phyloP scores from a whole-genome alignment of 352 stramenopile species.

The Phytophthora kernoviae region DNA sequence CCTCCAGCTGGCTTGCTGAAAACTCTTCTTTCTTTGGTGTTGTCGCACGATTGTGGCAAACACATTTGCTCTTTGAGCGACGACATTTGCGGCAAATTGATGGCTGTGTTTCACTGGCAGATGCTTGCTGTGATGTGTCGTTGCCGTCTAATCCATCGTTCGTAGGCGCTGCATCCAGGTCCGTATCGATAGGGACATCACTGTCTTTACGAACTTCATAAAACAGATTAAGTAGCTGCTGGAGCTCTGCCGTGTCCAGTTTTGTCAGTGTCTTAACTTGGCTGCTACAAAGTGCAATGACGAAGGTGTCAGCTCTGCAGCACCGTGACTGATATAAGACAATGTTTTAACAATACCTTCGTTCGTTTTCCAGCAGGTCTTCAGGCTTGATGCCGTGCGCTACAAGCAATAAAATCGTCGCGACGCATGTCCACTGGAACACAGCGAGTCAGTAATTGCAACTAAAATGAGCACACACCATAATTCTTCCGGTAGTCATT shows the following conservation, averaged over 20 bases:
- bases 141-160: constrained; percentile 16
- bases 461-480: neutral
- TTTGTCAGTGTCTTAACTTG: constrained; percentile 57
- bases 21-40: constrained; percentile 39
- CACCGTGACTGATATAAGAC: neutral
- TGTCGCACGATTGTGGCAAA: constrained; percentile 42
- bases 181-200: constrained; percentile 64
- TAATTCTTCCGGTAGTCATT: neutral
- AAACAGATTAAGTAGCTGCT: constrained; percentile 73
- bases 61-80: constrained; percentile 60
- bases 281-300: constrained; percentile 22
- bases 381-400: constrained; percentile 52
- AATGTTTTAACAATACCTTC: constrained; percentile 37
- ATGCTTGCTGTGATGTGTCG: constrained; percentile 16
- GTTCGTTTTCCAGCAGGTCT: constrained; percentile 41
- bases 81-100: constrained; percentile 78
- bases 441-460: constrained; percentile 2
- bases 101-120: constrained; percentile 1
- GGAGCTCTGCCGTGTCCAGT: constrained; percentile 62
- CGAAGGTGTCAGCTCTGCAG: constrained; percentile 8
- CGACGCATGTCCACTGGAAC: constrained; percentile 67
- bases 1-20: constrained; percentile 55
- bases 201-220: constrained; percentile 64
- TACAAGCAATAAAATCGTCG: constrained; percentile 68
- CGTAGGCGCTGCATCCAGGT: constrained; percentile 36